Evolutionary conservation across 805 yeast genomes (phyloP).

Genomic region (Saturnispora besseyi): DNA sequence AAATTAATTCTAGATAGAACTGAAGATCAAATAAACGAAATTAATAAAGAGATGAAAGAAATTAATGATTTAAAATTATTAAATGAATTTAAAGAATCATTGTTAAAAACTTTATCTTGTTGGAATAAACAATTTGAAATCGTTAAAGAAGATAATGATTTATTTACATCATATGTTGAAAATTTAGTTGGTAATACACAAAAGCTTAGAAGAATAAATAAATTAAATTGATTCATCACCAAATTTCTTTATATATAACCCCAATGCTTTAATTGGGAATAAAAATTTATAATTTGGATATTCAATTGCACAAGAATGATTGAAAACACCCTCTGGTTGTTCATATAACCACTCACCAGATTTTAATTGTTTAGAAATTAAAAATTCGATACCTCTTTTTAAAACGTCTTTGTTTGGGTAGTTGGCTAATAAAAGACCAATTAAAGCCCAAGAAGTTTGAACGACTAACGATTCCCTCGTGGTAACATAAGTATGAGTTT

Average conservation of each 20-base stretch:
- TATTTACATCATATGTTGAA: slow-evolving; percentile 82
- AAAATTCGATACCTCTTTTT: slow-evolving; percentile 49
- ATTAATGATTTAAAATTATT: slow-evolving; percentile 27
- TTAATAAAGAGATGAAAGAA: background rate
- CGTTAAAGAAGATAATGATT: slow-evolving; percentile 53
- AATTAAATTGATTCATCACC: slow-evolving; percentile 16
- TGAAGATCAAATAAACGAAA: slow-evolving; percentile 11
- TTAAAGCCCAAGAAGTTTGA: slow-evolving; percentile 88
- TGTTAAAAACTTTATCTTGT: slow-evolving; percentile 27
- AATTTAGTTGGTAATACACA: slow-evolving; percentile 88
- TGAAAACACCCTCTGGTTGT: slow-evolving; percentile 90
- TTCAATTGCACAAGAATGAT: slow-evolving; percentile 86
- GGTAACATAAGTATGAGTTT: slow-evolving; percentile 64
- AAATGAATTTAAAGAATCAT: slow-evolving; percentile 29
- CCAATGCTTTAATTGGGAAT: slow-evolving; percentile 89
- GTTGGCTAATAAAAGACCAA: slow-evolving; percentile 70
- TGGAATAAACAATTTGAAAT: slow-evolving; percentile 47
- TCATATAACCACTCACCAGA: slow-evolving; percentile 85
- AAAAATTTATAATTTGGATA: slow-evolving; percentile 88
- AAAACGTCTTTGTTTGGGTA: slow-evolving; percentile 67
- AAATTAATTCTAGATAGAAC: slow-evolving; percentile 20
- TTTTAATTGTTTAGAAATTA: slow-evolving; percentile 55
- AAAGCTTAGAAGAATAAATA: slow-evolving; percentile 45
- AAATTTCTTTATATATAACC: slow-evolving; percentile 40
- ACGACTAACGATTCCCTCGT: slow-evolving; percentile 56